Evolutionary conservation across 345 rosid genomes (phyloP), one percentile per base, ranked within the genome.

Genomic region (Boechera retrofracta): DNA sequence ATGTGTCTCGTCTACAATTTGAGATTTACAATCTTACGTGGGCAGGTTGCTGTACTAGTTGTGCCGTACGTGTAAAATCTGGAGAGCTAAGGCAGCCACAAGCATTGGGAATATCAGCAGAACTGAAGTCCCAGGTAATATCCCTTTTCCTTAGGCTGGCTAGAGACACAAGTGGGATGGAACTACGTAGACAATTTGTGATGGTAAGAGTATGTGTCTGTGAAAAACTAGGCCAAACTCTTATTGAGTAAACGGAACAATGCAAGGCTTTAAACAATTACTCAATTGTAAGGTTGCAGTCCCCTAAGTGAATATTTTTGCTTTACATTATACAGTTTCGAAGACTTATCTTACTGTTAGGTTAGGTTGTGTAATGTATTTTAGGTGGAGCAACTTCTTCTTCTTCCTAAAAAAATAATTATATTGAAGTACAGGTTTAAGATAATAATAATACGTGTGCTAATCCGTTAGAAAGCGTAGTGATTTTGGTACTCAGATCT

Each of bases 31-130:
- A 38, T 70, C 42, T 54, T 54, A 8, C 6, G 61, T 81, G 45
- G 59, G 66, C 85, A 94, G 97, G 98, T 80, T 94, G 98, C 67
- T 94, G 98, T 69, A 94, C 98, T 68, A 94, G 98, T 67, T 94
- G 98, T 73, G 97, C 98, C 0, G 98, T 94, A 9, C 97, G 98
- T 54, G 83, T 91, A 55, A 91, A 88, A 83, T 91, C 96, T 64
- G 96, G 98, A 68, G 72, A 91, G 74, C 66, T 94, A 70, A 83
- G 88, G 78, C 98, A 94, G 79, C 98, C 98, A 3, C 97, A 94
- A 86, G 97, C 98, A 7, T 82, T 94, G 12, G 97, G 98, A 69
- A 94, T 94, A 77, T 94, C 98, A 65, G 88, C 97, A 15, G 97
- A 94, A 78, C 55, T 94, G 33, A 94, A 88, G 82, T 83, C 88